A percentile compares a stretch with the other conserved stretches of the same genome.
phyloP scores from a whole-genome alignment of 768 basidiomycete genomes.

The Cytidiella melzeri region DNA sequence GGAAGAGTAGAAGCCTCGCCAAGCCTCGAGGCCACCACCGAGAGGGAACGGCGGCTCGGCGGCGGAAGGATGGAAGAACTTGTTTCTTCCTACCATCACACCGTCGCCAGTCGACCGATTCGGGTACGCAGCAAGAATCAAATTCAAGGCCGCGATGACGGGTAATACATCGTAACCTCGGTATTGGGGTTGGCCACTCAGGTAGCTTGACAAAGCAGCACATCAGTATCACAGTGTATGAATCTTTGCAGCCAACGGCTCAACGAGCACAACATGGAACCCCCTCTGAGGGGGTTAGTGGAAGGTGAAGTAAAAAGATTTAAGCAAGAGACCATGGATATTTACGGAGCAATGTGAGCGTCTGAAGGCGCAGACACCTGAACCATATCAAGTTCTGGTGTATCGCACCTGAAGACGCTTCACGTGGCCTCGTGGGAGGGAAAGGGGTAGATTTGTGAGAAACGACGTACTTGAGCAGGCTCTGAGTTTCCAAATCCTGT shows the following conservation, averaged over 20 bases:
- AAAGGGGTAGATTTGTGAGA: no score
- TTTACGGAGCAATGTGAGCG: no score
- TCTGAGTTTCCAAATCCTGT: slow-evolving; percentile 38
- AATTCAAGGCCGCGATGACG: slow-evolving; percentile 43
- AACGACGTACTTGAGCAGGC: slow-evolving; percentile 32
- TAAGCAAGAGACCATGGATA: no score
- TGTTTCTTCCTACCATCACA: slow-evolving; percentile 46
- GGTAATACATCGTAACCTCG: slow-evolving; percentile 41
- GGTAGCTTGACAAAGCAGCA: slow-evolving; percentile 29
- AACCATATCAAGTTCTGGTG: slow-evolving; percentile 5
- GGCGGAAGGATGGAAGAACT: slow-evolving; percentile 43
- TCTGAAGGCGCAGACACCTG: slow-evolving; percentile 13
- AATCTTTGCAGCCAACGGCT: no score
- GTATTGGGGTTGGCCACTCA: slow-evolving; percentile 37
- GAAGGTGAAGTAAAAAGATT: no score
- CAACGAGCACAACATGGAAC: slow-evolving; percentile 8
- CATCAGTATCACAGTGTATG: no score
- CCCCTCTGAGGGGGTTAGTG: background rate
- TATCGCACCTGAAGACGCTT: slow-evolving; percentile 11
- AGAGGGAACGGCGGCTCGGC: slow-evolving; percentile 23
- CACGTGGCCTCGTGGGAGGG: slow-evolving; percentile 5
- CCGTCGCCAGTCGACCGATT: slow-evolving; percentile 36
- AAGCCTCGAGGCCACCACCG: slow-evolving; percentile 52
- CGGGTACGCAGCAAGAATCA: slow-evolving; percentile 40
- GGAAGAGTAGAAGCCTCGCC: slow-evolving; percentile 45